These are phyloP conservation scores for Saccharomycopsis sp. DNA, from an alignment of 805 yeast species.

Conservation along the genomic window DNA sequence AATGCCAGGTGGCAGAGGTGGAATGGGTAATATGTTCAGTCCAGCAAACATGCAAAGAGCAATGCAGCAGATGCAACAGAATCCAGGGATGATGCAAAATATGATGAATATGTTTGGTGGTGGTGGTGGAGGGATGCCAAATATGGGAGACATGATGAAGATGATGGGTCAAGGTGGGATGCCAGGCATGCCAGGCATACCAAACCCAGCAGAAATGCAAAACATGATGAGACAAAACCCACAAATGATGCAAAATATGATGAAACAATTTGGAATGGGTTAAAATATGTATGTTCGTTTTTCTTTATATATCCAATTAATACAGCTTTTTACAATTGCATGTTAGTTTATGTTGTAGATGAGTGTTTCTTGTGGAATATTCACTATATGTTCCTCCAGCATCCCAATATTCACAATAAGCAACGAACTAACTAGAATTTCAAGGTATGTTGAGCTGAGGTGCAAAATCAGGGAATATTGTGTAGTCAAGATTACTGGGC, in stretches of 20 bases:
- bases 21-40: constrained; percentile 40
- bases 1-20: constrained; percentile 45
- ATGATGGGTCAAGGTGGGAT: constrained; percentile 36
- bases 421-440: no score
- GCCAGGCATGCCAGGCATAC: constrained; percentile 35
- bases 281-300: not conserved
- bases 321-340: no score
- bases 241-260: constrained; percentile 38
- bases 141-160: constrained; percentile 56
- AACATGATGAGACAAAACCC: constrained; percentile 35
- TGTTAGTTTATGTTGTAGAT: no score
- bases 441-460: no score
- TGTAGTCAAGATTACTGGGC: no score
- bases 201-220: constrained; percentile 23
- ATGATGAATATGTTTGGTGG: constrained; percentile 73
- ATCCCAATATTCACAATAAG: no score
- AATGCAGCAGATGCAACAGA: constrained; percentile 57
- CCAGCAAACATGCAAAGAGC: constrained; percentile 41
- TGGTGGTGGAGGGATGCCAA: constrained; percentile 57
- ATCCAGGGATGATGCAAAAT: constrained; percentile 69
- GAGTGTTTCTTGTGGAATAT: no score
- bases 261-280: constrained; percentile 39
- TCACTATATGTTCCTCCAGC: no score
- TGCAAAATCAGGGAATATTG: no score
- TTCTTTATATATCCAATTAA: no score